These are phyloP conservation scores for Saccharomycopsis babjevae DNA, from an alignment of 805 yeast species.

Conservation along the genomic window DNA sequence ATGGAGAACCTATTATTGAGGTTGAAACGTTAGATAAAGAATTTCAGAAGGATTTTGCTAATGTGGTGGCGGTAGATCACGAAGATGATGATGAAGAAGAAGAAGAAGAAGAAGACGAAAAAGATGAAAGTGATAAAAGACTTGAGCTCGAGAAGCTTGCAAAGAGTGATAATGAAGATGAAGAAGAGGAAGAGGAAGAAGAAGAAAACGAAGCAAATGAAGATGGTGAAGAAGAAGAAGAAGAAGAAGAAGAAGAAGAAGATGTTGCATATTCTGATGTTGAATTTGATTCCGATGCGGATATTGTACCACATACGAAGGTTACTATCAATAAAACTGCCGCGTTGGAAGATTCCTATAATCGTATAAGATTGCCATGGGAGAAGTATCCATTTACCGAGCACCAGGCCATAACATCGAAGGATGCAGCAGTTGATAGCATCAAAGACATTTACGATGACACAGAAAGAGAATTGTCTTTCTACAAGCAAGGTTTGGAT, in stretches of 20 bases:
- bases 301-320: conserved; percentile 85
- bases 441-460: conserved; percentile 90
- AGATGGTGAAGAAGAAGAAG: conserved; percentile 29
- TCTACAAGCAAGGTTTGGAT: conserved; percentile 85
- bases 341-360: conserved; percentile 66
- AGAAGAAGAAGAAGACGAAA: conserved; percentile 35
- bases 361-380: conserved; percentile 53
- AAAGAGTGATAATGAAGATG: conserved; percentile 38
- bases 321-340: conserved; percentile 77
- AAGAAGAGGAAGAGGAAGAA: conserved; percentile 29
- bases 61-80: conserved; percentile 22
- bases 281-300: conserved; percentile 89
- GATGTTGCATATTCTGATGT: conserved; percentile 86
- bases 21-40: conserved; percentile 22
- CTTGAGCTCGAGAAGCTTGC: conserved; percentile 46
- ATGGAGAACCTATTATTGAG: conserved; percentile 19
- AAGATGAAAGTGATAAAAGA: conserved; percentile 34
- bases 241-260: conserved; percentile 53
- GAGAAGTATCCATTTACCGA: conserved; percentile 65
- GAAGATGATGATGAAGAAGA: conserved; percentile 28
- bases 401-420: conserved; percentile 64
- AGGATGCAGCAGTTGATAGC: conserved; percentile 47
- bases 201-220: conserved; percentile 31
- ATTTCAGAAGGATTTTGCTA: conserved; percentile 24
- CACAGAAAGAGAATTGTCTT: conserved; percentile 89